A percentile compares a stretch with the other conserved stretches of the same genome.
phyloP scores from a whole-genome alignment of 140 eudicot genomes.

The Artemisia princeps region DNA sequence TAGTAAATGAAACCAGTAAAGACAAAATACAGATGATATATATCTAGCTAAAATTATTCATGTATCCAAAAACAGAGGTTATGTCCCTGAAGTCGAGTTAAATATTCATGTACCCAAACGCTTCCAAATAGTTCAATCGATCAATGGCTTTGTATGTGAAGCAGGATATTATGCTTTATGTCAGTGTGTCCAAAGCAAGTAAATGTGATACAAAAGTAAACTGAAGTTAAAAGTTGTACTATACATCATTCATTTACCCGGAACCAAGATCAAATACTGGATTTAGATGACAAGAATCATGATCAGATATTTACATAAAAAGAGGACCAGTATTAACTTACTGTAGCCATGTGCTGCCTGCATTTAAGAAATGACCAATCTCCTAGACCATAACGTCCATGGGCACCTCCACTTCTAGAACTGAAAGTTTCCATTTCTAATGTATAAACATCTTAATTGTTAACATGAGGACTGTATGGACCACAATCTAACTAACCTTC shows the following conservation, averaged over 20 bases:
- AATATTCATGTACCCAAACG: background rate
- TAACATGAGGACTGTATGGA: constrained; percentile 1
- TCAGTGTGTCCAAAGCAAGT: background rate
- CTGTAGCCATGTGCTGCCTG: constrained; percentile 83
- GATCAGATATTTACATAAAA: background rate
- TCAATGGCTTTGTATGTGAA: background rate
- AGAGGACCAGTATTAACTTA: constrained; percentile 25
- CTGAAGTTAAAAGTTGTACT: background rate
- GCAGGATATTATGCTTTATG: background rate
- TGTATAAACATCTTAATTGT: background rate
- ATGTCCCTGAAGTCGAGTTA: background rate
- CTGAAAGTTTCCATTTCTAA: constrained; percentile 36
- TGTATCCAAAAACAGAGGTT: too few species aligned
- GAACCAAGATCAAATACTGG: background rate
- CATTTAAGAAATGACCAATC: constrained; percentile 87
- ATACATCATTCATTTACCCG: background rate
- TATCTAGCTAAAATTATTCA: too few species aligned
- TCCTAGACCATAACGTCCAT: constrained; percentile 87
- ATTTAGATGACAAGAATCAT: background rate
- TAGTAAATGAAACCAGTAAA: too few species aligned
- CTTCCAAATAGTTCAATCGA: background rate
- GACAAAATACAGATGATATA: too few species aligned
- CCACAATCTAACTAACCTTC: constrained; percentile 58
- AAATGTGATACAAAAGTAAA: background rate
- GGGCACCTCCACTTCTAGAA: constrained; percentile 91